phyloP scores from a whole-genome alignment of 345 rosid genomes.

The Pistacia integerrima region DNA sequence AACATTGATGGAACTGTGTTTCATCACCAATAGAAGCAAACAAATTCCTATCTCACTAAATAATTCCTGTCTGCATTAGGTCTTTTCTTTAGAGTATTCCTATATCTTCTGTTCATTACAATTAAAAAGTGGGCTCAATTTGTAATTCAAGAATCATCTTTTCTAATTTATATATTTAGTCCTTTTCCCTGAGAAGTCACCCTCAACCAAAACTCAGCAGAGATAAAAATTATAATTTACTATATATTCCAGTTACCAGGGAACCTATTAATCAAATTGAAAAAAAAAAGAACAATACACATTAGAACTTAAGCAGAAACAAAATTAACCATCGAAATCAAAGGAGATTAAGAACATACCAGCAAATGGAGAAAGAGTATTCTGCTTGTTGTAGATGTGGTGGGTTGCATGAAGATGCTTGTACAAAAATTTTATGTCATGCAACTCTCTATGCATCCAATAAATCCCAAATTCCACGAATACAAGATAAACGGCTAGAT shows the following conservation, averaged over 20 bases:
- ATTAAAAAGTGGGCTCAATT: neutral
- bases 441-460: constrained; percentile 95
- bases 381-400: constrained; percentile 97
- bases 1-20: neutral
- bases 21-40: neutral
- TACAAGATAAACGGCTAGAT: constrained; percentile 56
- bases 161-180: no score
- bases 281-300: neutral
- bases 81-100: neutral
- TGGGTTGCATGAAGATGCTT: constrained; percentile 89
- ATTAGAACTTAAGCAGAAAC: neutral
- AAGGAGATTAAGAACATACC: constrained; percentile 49
- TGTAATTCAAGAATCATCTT: neutral
- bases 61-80: neutral
- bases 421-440: constrained; percentile 91
- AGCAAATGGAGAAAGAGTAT: constrained; percentile 94
- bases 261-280: neutral
- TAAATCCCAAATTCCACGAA: constrained; percentile 89
- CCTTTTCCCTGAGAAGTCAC: neutral
- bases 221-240: no score
- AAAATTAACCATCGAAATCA: constrained; percentile 5
- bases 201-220: neutral
- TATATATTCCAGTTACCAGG: constrained; percentile 1
- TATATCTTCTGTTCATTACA: neutral
- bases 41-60: neutral